Evolutionary conservation across 2,329 filamentous ascomycete genomes (phyloP), one percentile per base, ranked within the genome.

Genomic region (Lachnellula subtilissima): DNA sequence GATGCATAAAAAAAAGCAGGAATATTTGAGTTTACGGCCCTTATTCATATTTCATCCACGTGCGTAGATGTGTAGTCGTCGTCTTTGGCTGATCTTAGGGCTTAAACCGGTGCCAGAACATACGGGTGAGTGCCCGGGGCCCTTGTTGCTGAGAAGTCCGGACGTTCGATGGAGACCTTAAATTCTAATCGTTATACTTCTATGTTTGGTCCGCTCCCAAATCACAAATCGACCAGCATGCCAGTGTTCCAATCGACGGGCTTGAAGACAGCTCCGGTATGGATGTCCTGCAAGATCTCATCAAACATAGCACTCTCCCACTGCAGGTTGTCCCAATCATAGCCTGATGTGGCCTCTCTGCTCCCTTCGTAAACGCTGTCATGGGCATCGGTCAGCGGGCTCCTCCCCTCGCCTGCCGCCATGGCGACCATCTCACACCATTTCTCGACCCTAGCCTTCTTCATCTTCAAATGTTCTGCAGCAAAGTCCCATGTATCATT

Each of bases 401-500:
- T 48, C 45, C 42, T 67, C 1, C 67, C 71, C 1, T 75, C 71
- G 1, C 70, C 70, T 0, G 66, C 67, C 32, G 63, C 57, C 32
- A 52, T 52, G 2, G 75, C 70, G 0, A 78, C 72, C 0, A 77
- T 69, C 49, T 79, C 77, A 0, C 75, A 72, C 74, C 76, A 80
- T 15, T 73, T 70, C 50, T 77, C 75, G 0, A 81, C 60, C 57
- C 78, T 79, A 3, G 73, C 68, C 6, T 73, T 73, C 0, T 75
- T 75, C 36, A 80, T 74, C 19, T 73, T 70, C 0, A 81, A 67
- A 46, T 80, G 79, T 39, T 74, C 71, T 0, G 77, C 74, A 0
- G 74, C 75, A 59, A 80, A 67, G 5, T 75, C 76, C 78, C 78
- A 81, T 0, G 79, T 62, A 48, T 77, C 78, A 51, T 75, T 74